Percentiles rank a stretch among this genome's conserved stretches.
phyloP scores from a whole-genome alignment of 75 land plant species.

The Selaginella moellendorffii region DNA sequence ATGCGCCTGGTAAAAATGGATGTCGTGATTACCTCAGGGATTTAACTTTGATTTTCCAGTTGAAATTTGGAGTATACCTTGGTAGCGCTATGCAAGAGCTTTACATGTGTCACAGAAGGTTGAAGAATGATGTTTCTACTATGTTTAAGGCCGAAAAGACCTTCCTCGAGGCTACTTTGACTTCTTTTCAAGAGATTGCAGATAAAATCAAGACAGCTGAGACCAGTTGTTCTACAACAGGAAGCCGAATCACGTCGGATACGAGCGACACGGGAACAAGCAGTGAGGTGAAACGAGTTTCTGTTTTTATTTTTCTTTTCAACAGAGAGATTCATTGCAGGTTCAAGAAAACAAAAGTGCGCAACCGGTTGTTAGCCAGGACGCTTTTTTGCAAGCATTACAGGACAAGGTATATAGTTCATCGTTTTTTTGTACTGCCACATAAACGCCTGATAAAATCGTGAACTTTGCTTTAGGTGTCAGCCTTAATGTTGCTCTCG shows the following conservation, averaged over 20 bases:
- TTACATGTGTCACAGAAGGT: background rate
- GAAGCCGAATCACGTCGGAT: background rate
- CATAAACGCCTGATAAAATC: background rate
- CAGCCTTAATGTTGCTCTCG: conserved; percentile 65
- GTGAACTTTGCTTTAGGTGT: conserved; percentile 37
- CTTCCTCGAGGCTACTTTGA: background rate
- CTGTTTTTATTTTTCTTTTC: too few species aligned
- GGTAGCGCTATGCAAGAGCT: background rate
- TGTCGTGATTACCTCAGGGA: too few species aligned
- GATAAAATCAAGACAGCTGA: background rate
- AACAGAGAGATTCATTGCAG: too few species aligned
- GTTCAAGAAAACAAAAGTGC: background rate
- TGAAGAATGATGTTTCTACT: background rate
- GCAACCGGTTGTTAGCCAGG: conserved; percentile 9
- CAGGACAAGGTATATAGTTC: conserved; percentile 60
- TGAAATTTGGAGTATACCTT: background rate
- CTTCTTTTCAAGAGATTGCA: background rate
- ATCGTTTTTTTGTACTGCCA: background rate
- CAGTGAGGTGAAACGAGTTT: too few species aligned
- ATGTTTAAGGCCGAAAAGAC: background rate
- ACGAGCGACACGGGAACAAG: too few species aligned
- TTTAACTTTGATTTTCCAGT: too few species aligned
- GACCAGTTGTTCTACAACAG: too few species aligned
- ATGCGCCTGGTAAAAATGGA: background rate
- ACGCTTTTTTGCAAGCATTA: conserved; percentile 64